Base-by-base conservation (phyloP, 2,329 filamentous ascomycete genomes). In the Fusarium scirpi region DNA sequence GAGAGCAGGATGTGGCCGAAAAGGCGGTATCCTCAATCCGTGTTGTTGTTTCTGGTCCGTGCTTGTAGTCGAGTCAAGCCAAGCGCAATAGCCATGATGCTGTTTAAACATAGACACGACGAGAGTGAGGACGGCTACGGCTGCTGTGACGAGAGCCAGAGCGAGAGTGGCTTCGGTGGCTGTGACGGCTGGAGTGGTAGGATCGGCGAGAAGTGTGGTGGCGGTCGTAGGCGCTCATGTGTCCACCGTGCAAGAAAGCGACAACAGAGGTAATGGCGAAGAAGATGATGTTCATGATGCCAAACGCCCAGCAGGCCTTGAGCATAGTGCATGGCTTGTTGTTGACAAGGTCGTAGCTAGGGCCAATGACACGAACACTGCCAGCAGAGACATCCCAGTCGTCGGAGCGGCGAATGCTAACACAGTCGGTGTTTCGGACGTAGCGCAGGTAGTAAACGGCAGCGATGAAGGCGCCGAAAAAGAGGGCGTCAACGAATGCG, bases 291-390 rank as follows among this genome's bases (percentile, higher is more conserved):
- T 96, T 93, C 86, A 98, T 97, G 79, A 98, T 98, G 51, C 89
- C 94, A 73, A 98, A 90, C 5, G 94, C 95, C 82, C 94, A 98
- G 72, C 85, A 87, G 2, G 94, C 92, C 87, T 98, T 98, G 77
- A 97, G 88, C 93, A 98, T 96, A 52, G 91, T 88, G 82, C 95
- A 98, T 8, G 89, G 89, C 85, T 95, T 95, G 80, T 93, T 86
- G 40, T 90, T 80, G 56, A 86, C 80, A 43, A 90, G 77, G 44
- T 85, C 80, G 62, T 89, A 85, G 54, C 81, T 81, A 49, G 84
- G 84, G 38, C 86, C 79, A 30, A 81, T 82, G 45, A 87, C 87
- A 69, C 81, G 84, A 30, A 93, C 87, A 15, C 86, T 83, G 15
- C 91, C 91, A 45, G 94, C 84, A 51, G 85, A 84, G 56, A 87